Evolutionary conservation across 495 filamentous ascomycete genomes (phyloP), one percentile per base, ranked within the genome.

Genomic region (Pyronema omphalodes): DNA sequence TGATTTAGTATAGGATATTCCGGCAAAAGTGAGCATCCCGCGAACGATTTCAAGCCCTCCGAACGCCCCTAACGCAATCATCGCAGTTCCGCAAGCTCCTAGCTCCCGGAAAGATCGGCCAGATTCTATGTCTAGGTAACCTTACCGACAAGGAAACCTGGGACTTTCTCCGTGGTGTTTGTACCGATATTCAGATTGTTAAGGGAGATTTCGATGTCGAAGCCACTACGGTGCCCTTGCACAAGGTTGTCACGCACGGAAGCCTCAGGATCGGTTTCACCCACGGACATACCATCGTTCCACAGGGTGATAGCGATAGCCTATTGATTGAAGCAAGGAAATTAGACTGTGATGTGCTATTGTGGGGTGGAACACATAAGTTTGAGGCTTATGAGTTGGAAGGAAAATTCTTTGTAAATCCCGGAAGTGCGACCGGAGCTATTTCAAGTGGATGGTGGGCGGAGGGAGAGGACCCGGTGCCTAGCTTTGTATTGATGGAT

Each of bases 381-480:
- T 99, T 99, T 66, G 91, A 99, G 71, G 93, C 93, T 33, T 98
- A 94, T 64, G 93, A 98, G 73, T 81, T 95, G 70, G 93, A 95
- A 73, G 93, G 91, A 51, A 86, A 93, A 67, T 98, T 98, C 72
- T 98, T 98, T 69, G 81, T 98, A 43, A 98, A 96, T 66, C 91
- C 91, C 1, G 91, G 91, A n/a, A 62, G 55, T 41, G 62, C 62
- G 11, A 66, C 63, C 12, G 63, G 63, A 5, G 63, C 63, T 7
- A 65, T 65, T 17, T 59, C 59, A 9, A 57, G 55, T 58, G 83
- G 80, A 41, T 84, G 73, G 73, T 77, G 71, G 75, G 74, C 69
- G 49, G 78, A 80, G 14, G 81, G 76, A 15, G 88, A 94, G 66
- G 86, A 93, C 37, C 83, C 84, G 54, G 80, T 81, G 53, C 91